Percentiles rank a stretch among this genome's conserved stretches.
These are phyloP conservation scores for Dendrothele bispora DNA, from an alignment of 768 basidiomycete genomes.

Conservation along the genomic window DNA sequence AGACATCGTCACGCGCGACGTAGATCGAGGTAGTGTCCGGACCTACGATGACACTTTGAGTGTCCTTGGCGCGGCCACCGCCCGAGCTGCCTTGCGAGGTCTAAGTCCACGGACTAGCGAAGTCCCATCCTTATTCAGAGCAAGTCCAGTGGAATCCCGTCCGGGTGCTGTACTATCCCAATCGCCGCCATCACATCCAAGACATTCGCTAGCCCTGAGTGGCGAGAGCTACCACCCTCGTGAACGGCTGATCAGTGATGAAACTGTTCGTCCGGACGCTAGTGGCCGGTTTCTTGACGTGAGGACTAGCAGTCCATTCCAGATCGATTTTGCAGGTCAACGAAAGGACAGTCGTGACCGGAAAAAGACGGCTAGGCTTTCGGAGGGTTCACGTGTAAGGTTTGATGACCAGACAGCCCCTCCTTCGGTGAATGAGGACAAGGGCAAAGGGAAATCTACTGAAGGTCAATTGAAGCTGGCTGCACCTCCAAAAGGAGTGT, in stretches of 20 bases:
- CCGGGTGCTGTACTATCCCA: no score
- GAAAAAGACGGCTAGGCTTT: slow-evolving; percentile 2
- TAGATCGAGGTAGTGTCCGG: slow-evolving; percentile 24
- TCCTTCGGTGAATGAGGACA: background rate
- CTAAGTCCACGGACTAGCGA: slow-evolving; percentile 47
- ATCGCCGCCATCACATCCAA: no score
- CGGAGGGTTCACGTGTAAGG: slow-evolving; percentile 13
- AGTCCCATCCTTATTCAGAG: no score
- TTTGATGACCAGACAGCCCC: slow-evolving; percentile 15
- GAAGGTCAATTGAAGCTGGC: slow-evolving; percentile 18
- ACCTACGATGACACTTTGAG: slow-evolving; percentile 28
- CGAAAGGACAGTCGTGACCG: background rate
- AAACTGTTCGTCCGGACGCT: slow-evolving; percentile 9
- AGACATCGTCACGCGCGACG: slow-evolving; percentile 3
- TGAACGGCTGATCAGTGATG: slow-evolving; percentile 1
- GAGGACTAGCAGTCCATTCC: slow-evolving; percentile 46
- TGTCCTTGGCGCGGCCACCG: slow-evolving; percentile 25
- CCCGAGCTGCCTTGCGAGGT: slow-evolving; percentile 41
- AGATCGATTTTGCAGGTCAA: slow-evolving; percentile 35
- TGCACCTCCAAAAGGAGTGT: slow-evolving; percentile 9
- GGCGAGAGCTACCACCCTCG: slow-evolving; percentile 1
- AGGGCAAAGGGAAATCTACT: slow-evolving; percentile 7
- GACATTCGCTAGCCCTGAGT: no score
- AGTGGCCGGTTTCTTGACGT: slow-evolving; percentile 31
- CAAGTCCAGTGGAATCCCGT: no score